A percentile compares a stretch with the other conserved stretches of the same genome.
Conservation (phyloP, 1,284 basidiomycete species). For the Apiotrichum veenhuisii region DNA sequence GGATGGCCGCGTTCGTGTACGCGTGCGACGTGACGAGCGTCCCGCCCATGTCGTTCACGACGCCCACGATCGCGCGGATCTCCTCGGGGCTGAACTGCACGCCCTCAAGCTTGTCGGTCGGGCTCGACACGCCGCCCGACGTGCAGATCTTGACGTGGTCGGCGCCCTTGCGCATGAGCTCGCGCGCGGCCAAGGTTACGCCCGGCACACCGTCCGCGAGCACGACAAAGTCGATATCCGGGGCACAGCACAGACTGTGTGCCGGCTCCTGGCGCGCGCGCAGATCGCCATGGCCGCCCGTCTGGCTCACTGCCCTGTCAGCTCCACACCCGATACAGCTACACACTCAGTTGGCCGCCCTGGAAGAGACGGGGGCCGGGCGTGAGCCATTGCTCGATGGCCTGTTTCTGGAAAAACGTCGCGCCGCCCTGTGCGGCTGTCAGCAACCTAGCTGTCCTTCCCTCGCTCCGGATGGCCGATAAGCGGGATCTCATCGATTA, state of each 20-base stretch:
- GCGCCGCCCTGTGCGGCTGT: constrained; percentile 17
- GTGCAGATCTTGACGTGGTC: constrained; percentile 22
- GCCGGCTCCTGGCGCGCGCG: constrained; percentile 2
- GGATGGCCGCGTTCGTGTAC: constrained; percentile 33
- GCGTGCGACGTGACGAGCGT: constrained; percentile 35
- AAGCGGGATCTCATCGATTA: too few relatives aligned
- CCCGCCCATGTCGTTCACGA: constrained; percentile 51
- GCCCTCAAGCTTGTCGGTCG: constrained; percentile 52
- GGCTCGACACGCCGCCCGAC: constrained; percentile 14
- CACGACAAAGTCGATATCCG: background rate
- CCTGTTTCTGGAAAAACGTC: constrained; percentile 17
- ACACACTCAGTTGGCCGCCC: constrained; percentile 13
- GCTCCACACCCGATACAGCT: background rate
- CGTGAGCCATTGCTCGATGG: constrained; percentile 21
- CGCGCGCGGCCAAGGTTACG: constrained; percentile 1
- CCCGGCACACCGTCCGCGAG: constrained; percentile 14
- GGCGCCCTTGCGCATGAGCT: constrained; percentile 19
- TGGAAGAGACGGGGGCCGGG: constrained; percentile 23
- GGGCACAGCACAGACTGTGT: background rate
- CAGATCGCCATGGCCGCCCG: constrained; percentile 20
- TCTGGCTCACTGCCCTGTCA: constrained; percentile 10
- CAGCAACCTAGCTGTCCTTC: background rate
- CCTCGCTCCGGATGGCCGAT: too few relatives aligned
- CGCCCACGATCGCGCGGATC: constrained; percentile 53
- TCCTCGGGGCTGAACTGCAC: constrained; percentile 55